Base-by-base conservation (phyloP, 225 moss, liverwort and hornwort species). In the Polytrichum formosum region DNA sequence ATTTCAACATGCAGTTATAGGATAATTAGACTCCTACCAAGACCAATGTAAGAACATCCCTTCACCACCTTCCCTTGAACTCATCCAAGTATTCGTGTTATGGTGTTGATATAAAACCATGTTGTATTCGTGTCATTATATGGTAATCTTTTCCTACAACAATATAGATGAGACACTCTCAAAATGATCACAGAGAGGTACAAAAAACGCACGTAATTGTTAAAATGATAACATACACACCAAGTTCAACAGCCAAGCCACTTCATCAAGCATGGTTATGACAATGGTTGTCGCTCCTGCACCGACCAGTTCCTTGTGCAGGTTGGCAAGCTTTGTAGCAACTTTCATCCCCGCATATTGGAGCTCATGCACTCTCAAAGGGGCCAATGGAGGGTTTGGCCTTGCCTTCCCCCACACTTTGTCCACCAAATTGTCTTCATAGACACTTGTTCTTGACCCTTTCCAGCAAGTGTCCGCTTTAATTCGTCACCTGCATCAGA, bases 231-330 rank as follows among this genome's bases (percentile, higher is more conserved):
- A 46, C 13, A 22, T 65, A 76, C 70, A 55, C 74, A 97, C 96
- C 98, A 94, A 71, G 71, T 98, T 98, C 83, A 98, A 73, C 16
- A 98, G 78, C 98, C 98, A 98, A 74, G 98, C 98, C 30, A 94
- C 85, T 70, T 98, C 98, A 75, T 98, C 98, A 35, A 98, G 91
- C 92, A 90, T 94, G 37, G 94, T 91, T 23, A 94, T 67, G 63
- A 98, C 82, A 58, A 92, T 90, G 22, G 92, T 87, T 61, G 98
- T 92, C 65, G 94, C 94, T 53, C 90, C 92, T 73, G 79, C 92
- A 64, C 74, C 27, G 23, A 64, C 74, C 73, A 94, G 68, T 59
- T 92, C 91, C 76, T 87, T 85, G 26, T 94, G 89, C 83, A 98
- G 37, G 37, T 90, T 85, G 63, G 77, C 82, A 71, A 98, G 85